Percentiles rank a stretch among this genome's conserved stretches.
These are phyloP conservation scores for Mycena vitilis DNA, from an alignment of 768 basidiomycete genomes.

Conservation along the genomic window DNA sequence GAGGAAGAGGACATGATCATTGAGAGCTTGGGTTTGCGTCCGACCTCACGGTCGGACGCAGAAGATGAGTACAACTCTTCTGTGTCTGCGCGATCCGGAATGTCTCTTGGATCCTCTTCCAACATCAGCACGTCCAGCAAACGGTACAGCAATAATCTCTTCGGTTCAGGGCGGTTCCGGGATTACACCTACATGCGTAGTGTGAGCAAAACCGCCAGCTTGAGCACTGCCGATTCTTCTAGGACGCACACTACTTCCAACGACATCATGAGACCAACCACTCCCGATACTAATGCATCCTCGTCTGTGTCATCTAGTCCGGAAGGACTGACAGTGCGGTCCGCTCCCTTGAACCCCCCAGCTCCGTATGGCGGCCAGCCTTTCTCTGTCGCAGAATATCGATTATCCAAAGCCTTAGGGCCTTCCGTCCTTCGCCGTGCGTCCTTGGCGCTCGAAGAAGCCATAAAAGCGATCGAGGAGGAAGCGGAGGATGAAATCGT, in stretches of 20 bases:
- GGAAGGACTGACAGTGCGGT: slow-evolving; percentile 52
- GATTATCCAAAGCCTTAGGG: slow-evolving; percentile 62
- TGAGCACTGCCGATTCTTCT: slow-evolving; percentile 50
- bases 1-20: slow-evolving; percentile 89
- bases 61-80: slow-evolving; percentile 49
- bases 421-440: slow-evolving; percentile 68
- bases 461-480: slow-evolving; percentile 83
- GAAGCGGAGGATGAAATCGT: slow-evolving; percentile 82
- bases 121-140: slow-evolving; percentile 62
- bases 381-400: slow-evolving; percentile 56
- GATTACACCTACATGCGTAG: slow-evolving; percentile 80
- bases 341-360: slow-evolving; percentile 55
- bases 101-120: slow-evolving; percentile 58
- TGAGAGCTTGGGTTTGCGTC: slow-evolving; percentile 70
- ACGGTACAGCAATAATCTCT: slow-evolving; percentile 89
- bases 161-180: slow-evolving; percentile 82
- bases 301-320: slow-evolving; percentile 55
- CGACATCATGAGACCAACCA: slow-evolving; percentile 61
- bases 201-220: slow-evolving; percentile 55
- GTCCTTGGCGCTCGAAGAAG: slow-evolving; percentile 80
- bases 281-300: slow-evolving; percentile 63
- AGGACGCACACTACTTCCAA: slow-evolving; percentile 51
- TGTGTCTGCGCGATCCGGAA: slow-evolving; percentile 44
- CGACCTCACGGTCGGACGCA: slow-evolving; percentile 42
- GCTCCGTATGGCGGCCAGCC: slow-evolving; percentile 51